Evolutionary conservation across 139 green algal species (phyloP).

Genomic region (Chlamydomonas asymmetrica): DNA sequence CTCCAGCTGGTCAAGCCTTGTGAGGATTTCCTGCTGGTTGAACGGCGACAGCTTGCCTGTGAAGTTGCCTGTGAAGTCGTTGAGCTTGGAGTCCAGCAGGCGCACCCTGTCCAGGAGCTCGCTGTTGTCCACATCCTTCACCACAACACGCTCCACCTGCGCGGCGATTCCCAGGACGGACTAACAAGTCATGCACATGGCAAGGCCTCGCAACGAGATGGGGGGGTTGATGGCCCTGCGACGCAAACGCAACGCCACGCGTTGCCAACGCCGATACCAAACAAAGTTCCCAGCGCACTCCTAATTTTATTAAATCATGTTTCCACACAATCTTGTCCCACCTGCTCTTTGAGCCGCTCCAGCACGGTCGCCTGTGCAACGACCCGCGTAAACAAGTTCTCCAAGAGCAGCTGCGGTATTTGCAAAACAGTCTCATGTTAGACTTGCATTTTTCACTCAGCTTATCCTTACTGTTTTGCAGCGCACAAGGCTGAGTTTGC

Average conservation of each 20-base stretch:
- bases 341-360: conserved; percentile 23
- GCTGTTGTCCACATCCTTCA: conserved; percentile 28
- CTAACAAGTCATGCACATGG: neutral
- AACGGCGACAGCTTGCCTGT: conserved; percentile 50
- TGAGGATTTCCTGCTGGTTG: conserved; percentile 44
- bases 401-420: neutral
- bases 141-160: conserved; percentile 46
- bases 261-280: neutral
- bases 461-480: neutral
- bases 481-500: neutral
- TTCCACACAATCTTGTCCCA: neutral
- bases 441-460: neutral
- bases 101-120: conserved; percentile 37
- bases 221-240: too few relatives aligned
- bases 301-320: neutral
- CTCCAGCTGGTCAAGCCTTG: conserved; percentile 1
- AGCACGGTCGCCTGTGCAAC: conserved; percentile 8
- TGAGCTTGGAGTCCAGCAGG: conserved; percentile 28
- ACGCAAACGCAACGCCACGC: too few relatives aligned
- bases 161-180: neutral
- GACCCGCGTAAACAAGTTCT: conserved; percentile 8
- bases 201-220: neutral
- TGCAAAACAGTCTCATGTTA: neutral
- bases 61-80: conserved; percentile 11
- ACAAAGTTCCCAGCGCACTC: neutral